Percentiles rank a stretch among this genome's conserved stretches.
Conservation (phyloP, 768 basidiomycete genomes). For the Calvatia gigantea region DNA sequence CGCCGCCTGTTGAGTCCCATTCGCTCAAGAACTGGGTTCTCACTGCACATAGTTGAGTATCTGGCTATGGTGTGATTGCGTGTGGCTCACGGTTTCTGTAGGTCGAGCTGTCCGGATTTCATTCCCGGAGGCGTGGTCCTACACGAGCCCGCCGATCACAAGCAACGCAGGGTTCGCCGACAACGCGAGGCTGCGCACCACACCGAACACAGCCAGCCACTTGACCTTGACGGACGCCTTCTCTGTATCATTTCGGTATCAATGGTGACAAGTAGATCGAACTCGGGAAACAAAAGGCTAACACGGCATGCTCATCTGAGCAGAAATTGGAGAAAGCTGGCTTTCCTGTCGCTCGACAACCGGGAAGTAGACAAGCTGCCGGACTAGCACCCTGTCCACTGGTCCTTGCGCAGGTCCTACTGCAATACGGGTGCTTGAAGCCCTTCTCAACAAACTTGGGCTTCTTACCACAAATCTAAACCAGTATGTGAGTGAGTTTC, state of each 20-base stretch:
- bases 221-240: slow-evolving; percentile 47
- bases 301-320: slow-evolving; percentile 58
- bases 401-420: slow-evolving; percentile 56
- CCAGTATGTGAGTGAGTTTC: slow-evolving; percentile 11
- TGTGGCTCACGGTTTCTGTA: slow-evolving; percentile 49
- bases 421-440: slow-evolving; percentile 54
- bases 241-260: slow-evolving; percentile 27
- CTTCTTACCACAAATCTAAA: slow-evolving; percentile 53
- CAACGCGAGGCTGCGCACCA: slow-evolving; percentile 40
- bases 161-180: slow-evolving; percentile 42
- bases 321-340: slow-evolving; percentile 52
- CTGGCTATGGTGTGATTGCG: slow-evolving; percentile 8
- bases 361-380: slow-evolving; percentile 43
- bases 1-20: slow-evolving; percentile 40
- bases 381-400: slow-evolving; percentile 32
- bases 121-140: slow-evolving; percentile 44
- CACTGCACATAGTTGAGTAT: slow-evolving; percentile 26
- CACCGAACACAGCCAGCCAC: slow-evolving; percentile 50
- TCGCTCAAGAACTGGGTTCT: slow-evolving; percentile 50
- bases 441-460: slow-evolving; percentile 65
- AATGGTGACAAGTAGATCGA: slow-evolving; percentile 2
- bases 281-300: slow-evolving; percentile 17
- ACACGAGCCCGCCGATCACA: slow-evolving; percentile 45
- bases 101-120: slow-evolving; percentile 39
- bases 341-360: slow-evolving; percentile 50